Evolutionary conservation across 2,329 filamentous ascomycete species (phyloP).

Genomic region (Dothistroma pini): DNA sequence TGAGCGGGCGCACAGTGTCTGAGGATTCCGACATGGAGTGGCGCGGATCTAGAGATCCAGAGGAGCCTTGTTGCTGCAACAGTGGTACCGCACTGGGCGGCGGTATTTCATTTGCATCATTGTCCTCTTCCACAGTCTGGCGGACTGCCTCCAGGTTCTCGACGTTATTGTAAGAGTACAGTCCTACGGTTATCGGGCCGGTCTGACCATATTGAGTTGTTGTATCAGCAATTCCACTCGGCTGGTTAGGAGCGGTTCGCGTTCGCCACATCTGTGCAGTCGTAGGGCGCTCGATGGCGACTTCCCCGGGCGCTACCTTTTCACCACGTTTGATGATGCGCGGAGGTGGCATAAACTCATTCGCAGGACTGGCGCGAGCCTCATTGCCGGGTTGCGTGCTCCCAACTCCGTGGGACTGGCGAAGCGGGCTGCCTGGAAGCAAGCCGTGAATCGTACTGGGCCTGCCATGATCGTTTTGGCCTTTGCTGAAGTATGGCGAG

Average conservation of each 20-base stretch:
- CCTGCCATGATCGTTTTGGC: background rate
- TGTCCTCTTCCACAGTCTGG: constrained; percentile 11
- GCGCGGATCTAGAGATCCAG: constrained; percentile 3
- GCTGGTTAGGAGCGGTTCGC: constrained; percentile 16
- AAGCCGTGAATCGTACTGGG: background rate
- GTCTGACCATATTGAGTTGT: constrained; percentile 12
- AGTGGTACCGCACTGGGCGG: background rate
- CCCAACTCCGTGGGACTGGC: background rate
- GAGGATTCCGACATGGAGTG: background rate
- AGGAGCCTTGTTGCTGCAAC: constrained; percentile 4
- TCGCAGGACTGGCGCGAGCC: background rate
- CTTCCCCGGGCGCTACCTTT: background rate
- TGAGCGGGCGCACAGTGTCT: background rate
- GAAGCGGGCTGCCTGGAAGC: background rate
- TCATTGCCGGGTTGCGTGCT: background rate
- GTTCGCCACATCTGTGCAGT: constrained; percentile 4
- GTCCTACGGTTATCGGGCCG: constrained; percentile 4
- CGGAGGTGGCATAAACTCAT: background rate
- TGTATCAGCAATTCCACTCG: background rate
- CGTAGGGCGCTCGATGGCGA: background rate
- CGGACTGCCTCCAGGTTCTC: constrained; percentile 12
- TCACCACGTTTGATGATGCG: background rate
- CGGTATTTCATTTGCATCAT: background rate
- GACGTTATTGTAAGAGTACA: constrained; percentile 8
- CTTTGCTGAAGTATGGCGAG: background rate